Evolutionary conservation across 176 grass and related monocot species (phyloP).

Genomic region (Raddia distichophylla): DNA sequence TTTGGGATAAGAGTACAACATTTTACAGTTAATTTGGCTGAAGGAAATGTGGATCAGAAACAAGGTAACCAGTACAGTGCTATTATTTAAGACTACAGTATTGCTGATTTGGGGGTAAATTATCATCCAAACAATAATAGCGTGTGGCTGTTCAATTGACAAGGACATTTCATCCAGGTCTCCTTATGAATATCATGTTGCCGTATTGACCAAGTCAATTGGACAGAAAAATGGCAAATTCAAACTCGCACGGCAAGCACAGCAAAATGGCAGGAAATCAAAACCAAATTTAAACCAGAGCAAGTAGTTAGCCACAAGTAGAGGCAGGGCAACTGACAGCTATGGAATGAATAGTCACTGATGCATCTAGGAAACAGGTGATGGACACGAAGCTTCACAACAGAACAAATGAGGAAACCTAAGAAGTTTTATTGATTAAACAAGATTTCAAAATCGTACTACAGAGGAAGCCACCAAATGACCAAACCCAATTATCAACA

Average conservation of each 20-base stretch:
- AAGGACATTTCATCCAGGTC: not conserved
- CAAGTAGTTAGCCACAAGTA: not conserved
- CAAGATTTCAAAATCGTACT: slow-evolving; percentile 10
- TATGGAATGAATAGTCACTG: not conserved
- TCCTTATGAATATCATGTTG: too few species aligned
- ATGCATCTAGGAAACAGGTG: not conserved
- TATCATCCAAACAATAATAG: not conserved
- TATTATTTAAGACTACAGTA: not conserved
- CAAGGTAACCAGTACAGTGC: not conserved
- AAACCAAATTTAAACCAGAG: not conserved
- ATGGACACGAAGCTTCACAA: not conserved
- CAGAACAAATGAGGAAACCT: not conserved
- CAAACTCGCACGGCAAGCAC: not conserved
- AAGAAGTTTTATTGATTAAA: not conserved
- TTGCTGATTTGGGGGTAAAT: not conserved
- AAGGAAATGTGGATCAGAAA: not conserved
- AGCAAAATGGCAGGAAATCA: not conserved
- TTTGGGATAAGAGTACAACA: not conserved
- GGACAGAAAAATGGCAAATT: not conserved
- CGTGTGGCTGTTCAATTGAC: not conserved
- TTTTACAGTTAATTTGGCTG: not conserved
- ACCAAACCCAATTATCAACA: slow-evolving; percentile 36
- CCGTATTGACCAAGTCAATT: too few species aligned
- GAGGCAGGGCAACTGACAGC: not conserved
- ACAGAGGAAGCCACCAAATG: slow-evolving; percentile 39